phyloP scores from a whole-genome alignment of 2,329 filamentous ascomycete genomes.

The Epichloe sp. region DNA sequence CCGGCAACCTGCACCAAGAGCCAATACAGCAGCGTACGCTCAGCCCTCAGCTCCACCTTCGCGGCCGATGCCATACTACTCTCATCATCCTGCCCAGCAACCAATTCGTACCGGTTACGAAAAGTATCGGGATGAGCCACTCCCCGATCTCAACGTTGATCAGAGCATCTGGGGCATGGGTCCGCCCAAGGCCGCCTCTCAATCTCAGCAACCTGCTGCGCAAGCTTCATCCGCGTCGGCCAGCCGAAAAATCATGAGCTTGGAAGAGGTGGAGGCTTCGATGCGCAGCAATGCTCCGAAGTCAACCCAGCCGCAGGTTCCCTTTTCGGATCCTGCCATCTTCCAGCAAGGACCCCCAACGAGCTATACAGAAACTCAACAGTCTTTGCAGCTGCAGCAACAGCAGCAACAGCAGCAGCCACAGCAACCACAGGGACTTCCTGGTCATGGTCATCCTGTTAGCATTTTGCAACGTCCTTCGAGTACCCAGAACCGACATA shows the following conservation, averaged over 20 bases:
- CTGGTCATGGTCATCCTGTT: conserved; percentile 34
- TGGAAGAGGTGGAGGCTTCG: conserved; percentile 92
- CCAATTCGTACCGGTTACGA: conserved; percentile 77
- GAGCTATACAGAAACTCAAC: conserved; percentile 13
- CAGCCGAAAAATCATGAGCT: conserved; percentile 73
- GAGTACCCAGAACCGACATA: conserved; percentile 19
- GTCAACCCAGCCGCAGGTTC: conserved; percentile 22
- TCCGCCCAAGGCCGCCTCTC: conserved; percentile 32
- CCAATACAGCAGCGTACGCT: conserved; percentile 10
- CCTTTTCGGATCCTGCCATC: conserved; percentile 19
- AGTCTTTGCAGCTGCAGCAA: conserved; percentile 12
- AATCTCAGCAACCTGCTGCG: conserved; percentile 14
- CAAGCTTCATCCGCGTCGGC: conserved; percentile 15
- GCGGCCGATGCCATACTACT: conserved; percentile 20
- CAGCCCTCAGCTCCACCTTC: conserved; percentile 22
- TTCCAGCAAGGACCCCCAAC: conserved; percentile 14
- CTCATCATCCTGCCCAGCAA: conserved; percentile 31
- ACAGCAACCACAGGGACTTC: conserved; percentile 19
- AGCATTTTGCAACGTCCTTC: conserved; percentile 43
- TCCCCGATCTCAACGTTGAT: conserved; percentile 84
- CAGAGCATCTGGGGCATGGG: conserved; percentile 82
- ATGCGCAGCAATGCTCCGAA: conserved; percentile 61
- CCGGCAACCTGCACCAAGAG: conserved; percentile 46
- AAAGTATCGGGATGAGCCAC: conserved; percentile 75
- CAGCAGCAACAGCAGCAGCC: conserved; percentile 14